Percentiles rank a stretch among this genome's conserved stretches.
These are phyloP conservation scores for Gnaphalium uliginosum DNA, from an alignment of 129 eudicot genomes.

Conservation along the genomic window DNA sequence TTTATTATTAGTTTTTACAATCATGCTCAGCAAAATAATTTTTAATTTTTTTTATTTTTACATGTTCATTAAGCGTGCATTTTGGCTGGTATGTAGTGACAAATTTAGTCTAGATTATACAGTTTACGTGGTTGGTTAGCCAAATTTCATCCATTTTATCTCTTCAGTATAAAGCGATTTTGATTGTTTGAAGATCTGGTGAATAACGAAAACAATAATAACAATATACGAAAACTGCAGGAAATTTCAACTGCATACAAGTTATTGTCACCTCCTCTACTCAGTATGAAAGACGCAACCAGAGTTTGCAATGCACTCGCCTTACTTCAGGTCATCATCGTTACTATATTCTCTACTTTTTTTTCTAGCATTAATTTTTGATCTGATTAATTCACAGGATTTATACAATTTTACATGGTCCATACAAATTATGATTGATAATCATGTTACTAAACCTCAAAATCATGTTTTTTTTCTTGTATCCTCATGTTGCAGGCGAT, in stretches of 20 bases:
- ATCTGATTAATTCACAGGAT: background rate
- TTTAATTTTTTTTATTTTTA: too few relatives aligned
- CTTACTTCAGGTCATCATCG: constrained; percentile 41
- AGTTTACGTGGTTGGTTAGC: background rate
- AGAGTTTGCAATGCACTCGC: constrained; percentile 49
- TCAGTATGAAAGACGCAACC: constrained; percentile 32
- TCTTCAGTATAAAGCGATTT: background rate
- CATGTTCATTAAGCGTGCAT: too few relatives aligned
- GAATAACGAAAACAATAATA: background rate
- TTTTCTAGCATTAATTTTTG: background rate
- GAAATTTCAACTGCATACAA: constrained; percentile 41
- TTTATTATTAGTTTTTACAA: too few relatives aligned
- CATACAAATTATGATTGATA: background rate
- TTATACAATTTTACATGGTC: background rate
- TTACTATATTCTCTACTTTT: background rate
- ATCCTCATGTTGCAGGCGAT: constrained; percentile 27
- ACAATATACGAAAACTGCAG: constrained; percentile 28
- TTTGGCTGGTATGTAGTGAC: too few relatives aligned
- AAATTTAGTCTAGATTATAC: too few relatives aligned
- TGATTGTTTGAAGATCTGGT: background rate
- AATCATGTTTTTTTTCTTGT: background rate
- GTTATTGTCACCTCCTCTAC: constrained; percentile 38
- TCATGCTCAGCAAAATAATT: too few relatives aligned
- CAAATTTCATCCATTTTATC: background rate
- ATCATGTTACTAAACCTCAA: constrained; percentile 16